phyloP scores from a whole-genome alignment of 495 filamentous ascomycete species.

The Corynascus novoguineensis region DNA sequence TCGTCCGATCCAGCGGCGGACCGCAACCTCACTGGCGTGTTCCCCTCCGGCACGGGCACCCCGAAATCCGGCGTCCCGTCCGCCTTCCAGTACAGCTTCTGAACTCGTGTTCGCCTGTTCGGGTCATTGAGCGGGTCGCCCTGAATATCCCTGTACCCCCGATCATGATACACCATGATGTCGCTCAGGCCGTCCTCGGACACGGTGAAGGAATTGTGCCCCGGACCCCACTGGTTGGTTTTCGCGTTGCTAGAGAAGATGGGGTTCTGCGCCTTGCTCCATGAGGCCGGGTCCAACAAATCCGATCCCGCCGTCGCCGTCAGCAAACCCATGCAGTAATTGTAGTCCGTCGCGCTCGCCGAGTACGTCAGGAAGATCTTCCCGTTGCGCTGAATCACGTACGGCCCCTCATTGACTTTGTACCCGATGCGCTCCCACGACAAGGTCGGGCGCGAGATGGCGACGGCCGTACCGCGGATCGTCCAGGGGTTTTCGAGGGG shows the following conservation, averaged over 20 bases:
- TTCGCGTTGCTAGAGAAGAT: slow-evolving; percentile 35
- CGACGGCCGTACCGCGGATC: slow-evolving; percentile 21
- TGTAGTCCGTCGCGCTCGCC: slow-evolving; percentile 38
- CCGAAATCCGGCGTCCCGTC: slow-evolving; percentile 48
- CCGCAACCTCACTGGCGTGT: slow-evolving; percentile 18
- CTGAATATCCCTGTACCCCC: slow-evolving; percentile 35
- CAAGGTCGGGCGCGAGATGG: slow-evolving; percentile 41
- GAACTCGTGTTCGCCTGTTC: slow-evolving; percentile 46
- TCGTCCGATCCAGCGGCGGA: background rate
- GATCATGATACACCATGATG: slow-evolving; percentile 49
- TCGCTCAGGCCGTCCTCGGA: slow-evolving; percentile 46
- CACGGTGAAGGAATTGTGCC: slow-evolving; percentile 48
- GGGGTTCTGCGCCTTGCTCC: slow-evolving; percentile 36
- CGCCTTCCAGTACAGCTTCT: slow-evolving; percentile 40
- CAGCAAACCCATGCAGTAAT: slow-evolving; percentile 49
- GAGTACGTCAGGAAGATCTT: slow-evolving; percentile 46
- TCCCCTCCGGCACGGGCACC: slow-evolving; percentile 24
- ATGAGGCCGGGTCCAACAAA: slow-evolving; percentile 34
- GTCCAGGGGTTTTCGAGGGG: slow-evolving; percentile 27
- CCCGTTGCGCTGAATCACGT: slow-evolving; percentile 34
- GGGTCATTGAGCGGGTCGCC: slow-evolving; percentile 36
- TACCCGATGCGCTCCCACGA: slow-evolving; percentile 47
- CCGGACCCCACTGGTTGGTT: slow-evolving; percentile 48
- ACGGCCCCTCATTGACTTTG: slow-evolving; percentile 53
- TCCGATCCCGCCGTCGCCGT: slow-evolving; percentile 39